Evolutionary conservation across 345 rosid genomes (phyloP), one percentile per base, ranked within the genome.

Genomic region (Toxicodendron radicans): DNA sequence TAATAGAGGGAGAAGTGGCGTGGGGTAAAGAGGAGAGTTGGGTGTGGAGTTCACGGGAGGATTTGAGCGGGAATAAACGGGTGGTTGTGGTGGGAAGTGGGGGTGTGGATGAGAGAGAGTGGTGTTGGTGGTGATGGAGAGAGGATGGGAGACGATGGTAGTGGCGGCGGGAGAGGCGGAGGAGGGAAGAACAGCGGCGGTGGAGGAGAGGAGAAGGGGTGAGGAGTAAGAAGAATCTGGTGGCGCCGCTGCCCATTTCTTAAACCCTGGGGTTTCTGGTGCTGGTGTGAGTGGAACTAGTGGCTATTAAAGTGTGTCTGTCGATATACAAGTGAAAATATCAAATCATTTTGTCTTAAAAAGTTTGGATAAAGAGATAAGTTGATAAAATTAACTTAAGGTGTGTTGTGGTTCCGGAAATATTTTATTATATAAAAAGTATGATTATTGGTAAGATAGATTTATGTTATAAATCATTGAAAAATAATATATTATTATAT

Each of bases 171-270:
- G 82, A 65, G 45, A 85, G 64, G 72, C 75, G 82, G 70, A 78
- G 73, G 64, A 74, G 49, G 56, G 82, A 76, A 24, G 80, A 53
- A 46, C 76, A 52, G 48, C 64, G 79, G 71, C 64, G 79, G 66
- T 38, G 76, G 68, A 78, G 80, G 7, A 79, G 78, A 18, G 84
- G 81, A 60, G 86, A 80, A 72, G 90, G 78, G 43, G 80, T 78
- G 27, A 92, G 88, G 70, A 90, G 88, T 70, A 88, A 65, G 75
- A 92, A 78, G 82, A 92, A 75, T 67, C 92, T 83, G 58, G 91
- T 74, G 81, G 91, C 79, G 80, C 82, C 78, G 73, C 81, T 78
- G 75, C 89, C 83, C 97, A 92, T 92, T 52, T 45, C 38, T 20
- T 33, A 58, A 71, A 71, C 57, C 74, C 74, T 10, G 9, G 48